A percentile compares a stretch with the other conserved stretches of the same genome.
These are phyloP conservation scores for Tricholoma sp. DNA, from an alignment of 768 basidiomycete species.

Conservation along the genomic window DNA sequence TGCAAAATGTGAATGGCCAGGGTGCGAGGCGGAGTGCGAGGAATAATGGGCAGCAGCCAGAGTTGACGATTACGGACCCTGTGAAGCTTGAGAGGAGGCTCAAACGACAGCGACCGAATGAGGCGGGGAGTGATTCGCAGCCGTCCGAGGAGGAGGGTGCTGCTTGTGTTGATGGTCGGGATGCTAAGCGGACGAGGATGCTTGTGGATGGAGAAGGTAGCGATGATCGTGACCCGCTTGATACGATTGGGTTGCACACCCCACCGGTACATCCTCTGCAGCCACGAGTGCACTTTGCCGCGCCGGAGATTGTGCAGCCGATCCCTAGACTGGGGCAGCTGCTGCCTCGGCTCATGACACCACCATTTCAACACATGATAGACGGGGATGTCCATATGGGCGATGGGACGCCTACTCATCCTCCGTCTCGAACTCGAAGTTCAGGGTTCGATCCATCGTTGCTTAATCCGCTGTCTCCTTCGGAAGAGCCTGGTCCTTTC, in stretches of 20 bases:
- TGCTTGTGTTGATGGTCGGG: slow-evolving; percentile 21
- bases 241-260: slow-evolving; percentile 34
- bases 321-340: slow-evolving; percentile 3
- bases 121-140: slow-evolving; percentile 45
- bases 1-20: slow-evolving; percentile 30
- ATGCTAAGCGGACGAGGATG: slow-evolving; percentile 55
- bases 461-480: slow-evolving; percentile 44
- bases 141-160: slow-evolving; percentile 48
- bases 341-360: neutral
- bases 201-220: slow-evolving; percentile 37
- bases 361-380: neutral
- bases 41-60: slow-evolving; percentile 66
- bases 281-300: slow-evolving; percentile 47
- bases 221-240: slow-evolving; percentile 48
- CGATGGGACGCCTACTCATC: slow-evolving; percentile 22
- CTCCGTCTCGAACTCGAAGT: slow-evolving; percentile 20
- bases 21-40: slow-evolving; percentile 70
- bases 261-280: slow-evolving; percentile 3
- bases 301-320: slow-evolving; percentile 21
- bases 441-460: slow-evolving; percentile 48
- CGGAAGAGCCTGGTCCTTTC: slow-evolving; percentile 18
- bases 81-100: slow-evolving; percentile 67
- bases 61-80: slow-evolving; percentile 71
- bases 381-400: slow-evolving; percentile 18
- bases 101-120: slow-evolving; percentile 65